Evolutionary conservation across 129 eudicot species (phyloP).

Genomic region (Mikania micrantha): DNA sequence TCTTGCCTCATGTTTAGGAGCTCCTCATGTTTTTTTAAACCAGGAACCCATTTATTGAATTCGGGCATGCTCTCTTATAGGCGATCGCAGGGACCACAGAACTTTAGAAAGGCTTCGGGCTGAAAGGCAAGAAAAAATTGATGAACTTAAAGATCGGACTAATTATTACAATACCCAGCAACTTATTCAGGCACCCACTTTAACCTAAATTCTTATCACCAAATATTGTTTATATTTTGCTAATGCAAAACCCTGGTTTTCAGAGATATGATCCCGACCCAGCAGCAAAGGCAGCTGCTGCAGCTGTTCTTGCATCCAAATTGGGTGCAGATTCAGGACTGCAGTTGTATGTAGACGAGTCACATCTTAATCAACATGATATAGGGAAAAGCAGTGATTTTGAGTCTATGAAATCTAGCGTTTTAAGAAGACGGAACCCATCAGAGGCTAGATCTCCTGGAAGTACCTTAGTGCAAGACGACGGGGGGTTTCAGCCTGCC

Average conservation of each 20-base stretch:
- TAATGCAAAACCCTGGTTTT: conserved; percentile 13
- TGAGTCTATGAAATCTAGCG: conserved; percentile 47
- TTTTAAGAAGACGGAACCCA: conserved; percentile 66
- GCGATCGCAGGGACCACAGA: conserved; percentile 73
- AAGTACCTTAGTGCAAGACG: neutral
- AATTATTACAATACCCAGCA: conserved; percentile 87
- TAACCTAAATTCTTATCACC: neutral
- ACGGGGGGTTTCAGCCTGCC: conserved; percentile 27
- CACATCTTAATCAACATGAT: conserved; percentile 31
- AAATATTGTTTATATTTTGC: neutral
- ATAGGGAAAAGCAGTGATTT: conserved; percentile 65
- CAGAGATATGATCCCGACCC: conserved; percentile 98
- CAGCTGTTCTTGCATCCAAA: conserved; percentile 80
- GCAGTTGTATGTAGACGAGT: conserved; percentile 53
- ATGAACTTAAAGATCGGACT: conserved; percentile 90
- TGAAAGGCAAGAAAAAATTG: conserved; percentile 84
- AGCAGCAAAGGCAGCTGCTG: conserved; percentile 97
- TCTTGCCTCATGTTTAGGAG: no score
- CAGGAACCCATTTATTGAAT: neutral
- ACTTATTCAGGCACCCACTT: conserved; percentile 76
- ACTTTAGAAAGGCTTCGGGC: conserved; percentile 79
- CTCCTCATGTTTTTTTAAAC: no score
- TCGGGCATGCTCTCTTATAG: conserved; percentile 23
- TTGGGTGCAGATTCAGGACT: conserved; percentile 87
- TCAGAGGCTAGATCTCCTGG: conserved; percentile 36